Evolutionary conservation across 108 stramenopile species (phyloP).

Genomic region (Cylindrotheca fusiformis): DNA sequence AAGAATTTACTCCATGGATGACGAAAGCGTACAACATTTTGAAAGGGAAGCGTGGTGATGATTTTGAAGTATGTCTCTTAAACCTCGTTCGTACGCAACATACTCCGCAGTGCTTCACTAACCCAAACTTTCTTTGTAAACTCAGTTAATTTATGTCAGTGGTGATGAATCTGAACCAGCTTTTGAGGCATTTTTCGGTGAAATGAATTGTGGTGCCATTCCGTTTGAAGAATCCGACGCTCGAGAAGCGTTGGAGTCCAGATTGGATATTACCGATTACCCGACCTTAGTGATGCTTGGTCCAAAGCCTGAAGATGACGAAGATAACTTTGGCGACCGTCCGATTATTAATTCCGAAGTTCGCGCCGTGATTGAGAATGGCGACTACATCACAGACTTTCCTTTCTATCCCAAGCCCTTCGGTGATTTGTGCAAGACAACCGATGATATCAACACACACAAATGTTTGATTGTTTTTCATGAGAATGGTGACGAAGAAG

Average conservation of each 20-base stretch:
- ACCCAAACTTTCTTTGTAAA: too few relatives aligned
- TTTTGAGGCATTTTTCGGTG: constrained; percentile 50
- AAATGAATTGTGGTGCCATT: constrained; percentile 67
- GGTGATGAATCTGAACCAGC: constrained; percentile 56
- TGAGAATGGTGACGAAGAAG: constrained; percentile 55
- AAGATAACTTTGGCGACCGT: constrained; percentile 43
- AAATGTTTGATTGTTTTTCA: constrained; percentile 58
- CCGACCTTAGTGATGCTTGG: constrained; percentile 62
- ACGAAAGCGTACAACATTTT: constrained; percentile 55
- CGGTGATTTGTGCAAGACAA: constrained; percentile 51
- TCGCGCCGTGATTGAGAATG: constrained; percentile 48
- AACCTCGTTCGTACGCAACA: not conserved
- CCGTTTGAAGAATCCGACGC: constrained; percentile 50
- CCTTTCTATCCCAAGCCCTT: constrained; percentile 66
- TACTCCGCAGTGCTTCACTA: not conserved
- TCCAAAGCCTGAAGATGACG: constrained; percentile 28
- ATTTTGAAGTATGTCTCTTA: constrained; percentile 70
- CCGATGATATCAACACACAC: constrained; percentile 57
- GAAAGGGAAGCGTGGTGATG: constrained; percentile 42
- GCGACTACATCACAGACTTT: constrained; percentile 55
- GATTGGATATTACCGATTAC: constrained; percentile 54
- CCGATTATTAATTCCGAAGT: constrained; percentile 49
- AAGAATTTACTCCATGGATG: constrained; percentile 62
- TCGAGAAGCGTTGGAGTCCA: constrained; percentile 40
- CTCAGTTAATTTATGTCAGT: constrained; percentile 65